Percentiles rank a stretch among this genome's conserved stretches.
Evolutionary conservation across 208 protist genomes (phyloP).

Genomic region (Leishmania braziliensis): DNA sequence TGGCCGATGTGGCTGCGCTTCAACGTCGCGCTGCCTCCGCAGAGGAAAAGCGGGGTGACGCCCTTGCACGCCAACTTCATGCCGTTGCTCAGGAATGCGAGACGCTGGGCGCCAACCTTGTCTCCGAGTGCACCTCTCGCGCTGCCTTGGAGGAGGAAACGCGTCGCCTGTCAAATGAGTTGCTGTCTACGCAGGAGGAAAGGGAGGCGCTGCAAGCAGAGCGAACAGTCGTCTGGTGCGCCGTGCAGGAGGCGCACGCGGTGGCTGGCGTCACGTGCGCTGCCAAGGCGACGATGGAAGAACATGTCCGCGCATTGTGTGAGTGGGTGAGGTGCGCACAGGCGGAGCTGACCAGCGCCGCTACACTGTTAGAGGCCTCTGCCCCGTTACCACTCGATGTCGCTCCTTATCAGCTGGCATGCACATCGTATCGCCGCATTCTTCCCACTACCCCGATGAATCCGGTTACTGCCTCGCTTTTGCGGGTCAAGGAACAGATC

Average conservation of each 20-base stretch:
- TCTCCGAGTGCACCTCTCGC: conserved; percentile 9
- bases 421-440: conserved; percentile 39
- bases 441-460: conserved; percentile 38
- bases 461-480: conserved; percentile 45
- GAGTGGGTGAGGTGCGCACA: conserved; percentile 12
- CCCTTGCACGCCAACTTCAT: conserved; percentile 3
- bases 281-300: conserved; percentile 11
- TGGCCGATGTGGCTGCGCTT: not conserved
- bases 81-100: conserved; percentile 8
- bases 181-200: conserved; percentile 8
- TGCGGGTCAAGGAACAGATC: conserved; percentile 59
- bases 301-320: conserved; percentile 17
- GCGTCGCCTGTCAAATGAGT: not conserved
- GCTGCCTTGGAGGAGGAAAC: conserved; percentile 21
- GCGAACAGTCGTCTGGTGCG: conserved; percentile 12
- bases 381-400: not conserved
- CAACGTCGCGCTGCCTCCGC: conserved; percentile 5
- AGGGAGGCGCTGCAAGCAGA: conserved; percentile 15
- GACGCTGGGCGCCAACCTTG: not conserved
- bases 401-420: not conserved
- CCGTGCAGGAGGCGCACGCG: conserved; percentile 7
- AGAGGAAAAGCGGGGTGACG: conserved; percentile 5
- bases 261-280: conserved; percentile 1
- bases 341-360: not conserved
- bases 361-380: not conserved